Conservation (phyloP, 106 monocot species). For the Phalaenopsis equestris region DNA sequence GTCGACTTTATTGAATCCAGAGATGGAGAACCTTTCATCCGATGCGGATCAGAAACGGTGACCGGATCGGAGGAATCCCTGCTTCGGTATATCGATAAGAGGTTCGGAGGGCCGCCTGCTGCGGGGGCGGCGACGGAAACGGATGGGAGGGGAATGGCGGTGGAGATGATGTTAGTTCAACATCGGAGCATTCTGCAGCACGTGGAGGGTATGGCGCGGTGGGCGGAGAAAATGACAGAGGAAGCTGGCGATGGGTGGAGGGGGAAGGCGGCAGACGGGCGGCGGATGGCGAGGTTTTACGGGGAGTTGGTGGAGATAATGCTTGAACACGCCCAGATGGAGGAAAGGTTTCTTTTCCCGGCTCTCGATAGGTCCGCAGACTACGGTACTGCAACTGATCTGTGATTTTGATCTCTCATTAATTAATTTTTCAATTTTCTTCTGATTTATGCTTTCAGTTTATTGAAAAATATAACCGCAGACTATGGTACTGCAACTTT, state of each 20-base stretch:
- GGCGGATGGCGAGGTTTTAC: slow-evolving; percentile 46
- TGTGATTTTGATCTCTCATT: not conserved
- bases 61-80: slow-evolving; percentile 29
- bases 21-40: slow-evolving; percentile 23
- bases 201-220: slow-evolving; percentile 43
- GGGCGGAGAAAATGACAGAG: slow-evolving; percentile 31
- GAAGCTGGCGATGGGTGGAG: slow-evolving; percentile 13
- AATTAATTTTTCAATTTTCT: not conserved
- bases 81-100: slow-evolving; percentile 36
- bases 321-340: slow-evolving; percentile 96
- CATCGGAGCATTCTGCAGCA: slow-evolving; percentile 72
- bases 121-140: not conserved
- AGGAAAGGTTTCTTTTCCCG: slow-evolving; percentile 79
- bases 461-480: no score
- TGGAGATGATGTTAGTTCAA: slow-evolving; percentile 36
- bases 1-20: slow-evolving; percentile 29
- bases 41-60: slow-evolving; percentile 25
- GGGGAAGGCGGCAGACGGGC: slow-evolving; percentile 25
- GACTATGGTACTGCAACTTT: no score
- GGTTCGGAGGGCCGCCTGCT: slow-evolving; percentile 29
- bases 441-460: not conserved
- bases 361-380: slow-evolving; percentile 32
- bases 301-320: slow-evolving; percentile 56
- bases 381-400: slow-evolving; percentile 23
- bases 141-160: slow-evolving; percentile 5